These are phyloP conservation scores for Aspergillus ibericus DNA, from an alignment of 2,329 filamentous ascomycete species.

Conservation along the genomic window DNA sequence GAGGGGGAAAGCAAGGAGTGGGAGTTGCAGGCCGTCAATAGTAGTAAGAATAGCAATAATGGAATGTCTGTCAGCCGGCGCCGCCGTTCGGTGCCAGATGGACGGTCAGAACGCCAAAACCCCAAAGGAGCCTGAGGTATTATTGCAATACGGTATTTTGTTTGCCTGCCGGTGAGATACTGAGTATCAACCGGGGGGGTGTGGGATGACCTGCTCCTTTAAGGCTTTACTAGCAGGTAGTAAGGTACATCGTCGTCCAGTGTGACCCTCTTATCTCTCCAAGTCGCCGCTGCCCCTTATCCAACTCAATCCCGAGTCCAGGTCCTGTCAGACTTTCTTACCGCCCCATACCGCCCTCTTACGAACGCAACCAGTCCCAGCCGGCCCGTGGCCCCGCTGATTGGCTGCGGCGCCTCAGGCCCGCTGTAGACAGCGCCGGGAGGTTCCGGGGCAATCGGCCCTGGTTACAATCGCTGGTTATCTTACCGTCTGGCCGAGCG, in stretches of 20 bases:
- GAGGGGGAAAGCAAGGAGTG: slow-evolving; percentile 11
- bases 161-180: not conserved
- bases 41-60: slow-evolving; percentile 13
- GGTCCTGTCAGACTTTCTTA: not conserved
- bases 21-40: slow-evolving; percentile 15
- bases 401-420: slow-evolving; percentile 15
- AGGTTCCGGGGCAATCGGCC: slow-evolving; percentile 16
- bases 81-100: slow-evolving; percentile 7
- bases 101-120: not conserved
- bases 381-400: slow-evolving; percentile 18
- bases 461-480: not conserved
- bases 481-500: not conserved
- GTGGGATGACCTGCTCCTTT: slow-evolving; percentile 1
- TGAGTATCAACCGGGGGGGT: not conserved
- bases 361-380: slow-evolving; percentile 10
- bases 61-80: slow-evolving; percentile 18
- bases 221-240: not conserved
- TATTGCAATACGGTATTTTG: not conserved
- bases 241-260: not conserved
- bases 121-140: not conserved
- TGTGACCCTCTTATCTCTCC: slow-evolving; percentile 11
- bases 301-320: not conserved
- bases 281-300: not conserved
- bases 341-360: slow-evolving; percentile 5
- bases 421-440: slow-evolving; percentile 14